A percentile compares a stretch with the other conserved stretches of the same genome.
Conservation (phyloP, 2,329 filamentous ascomycete species). For the Grosmannia penicillata region DNA sequence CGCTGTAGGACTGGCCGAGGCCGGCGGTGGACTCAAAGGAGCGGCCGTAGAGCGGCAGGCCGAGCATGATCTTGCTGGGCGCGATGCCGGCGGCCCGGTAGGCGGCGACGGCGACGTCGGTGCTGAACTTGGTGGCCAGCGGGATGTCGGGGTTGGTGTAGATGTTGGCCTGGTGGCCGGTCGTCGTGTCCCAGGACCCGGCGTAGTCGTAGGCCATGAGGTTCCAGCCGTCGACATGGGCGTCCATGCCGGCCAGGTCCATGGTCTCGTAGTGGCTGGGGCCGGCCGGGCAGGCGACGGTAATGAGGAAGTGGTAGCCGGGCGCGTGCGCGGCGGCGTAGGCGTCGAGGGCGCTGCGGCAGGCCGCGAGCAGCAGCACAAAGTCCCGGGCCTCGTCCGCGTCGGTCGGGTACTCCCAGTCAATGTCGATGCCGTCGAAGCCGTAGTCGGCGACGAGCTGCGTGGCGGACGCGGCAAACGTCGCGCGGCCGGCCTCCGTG, state of each 20-base stretch:
- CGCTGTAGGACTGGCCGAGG: constrained; percentile 46
- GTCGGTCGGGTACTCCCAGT: constrained; percentile 52
- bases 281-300: constrained; percentile 49
- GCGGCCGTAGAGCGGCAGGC: constrained; percentile 69
- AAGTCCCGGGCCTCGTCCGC: constrained; percentile 38
- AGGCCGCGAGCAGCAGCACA: constrained; percentile 41
- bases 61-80: constrained; percentile 53
- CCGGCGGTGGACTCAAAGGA: constrained; percentile 55
- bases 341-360: constrained; percentile 41
- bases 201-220: constrained; percentile 84
- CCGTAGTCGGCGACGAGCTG: constrained; percentile 66
- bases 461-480: constrained; percentile 62
- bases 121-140: constrained; percentile 51
- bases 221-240: constrained; percentile 32
- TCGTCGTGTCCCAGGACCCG: constrained; percentile 58
- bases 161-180: constrained; percentile 64
- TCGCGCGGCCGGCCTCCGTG: constrained; percentile 50
- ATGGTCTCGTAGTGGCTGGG: constrained; percentile 47
- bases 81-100: constrained; percentile 47
- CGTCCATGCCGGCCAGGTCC: constrained; percentile 49
- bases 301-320: constrained; percentile 45
- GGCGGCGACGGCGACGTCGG: constrained; percentile 46
- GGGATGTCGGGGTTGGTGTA: constrained; percentile 36
- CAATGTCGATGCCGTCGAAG: constrained; percentile 44
- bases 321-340: constrained; percentile 30